A percentile compares a stretch with the other conserved stretches of the same genome.
Conservation (phyloP, 371 early-diverging fungal species). For the Syncephalastrum sp. region DNA sequence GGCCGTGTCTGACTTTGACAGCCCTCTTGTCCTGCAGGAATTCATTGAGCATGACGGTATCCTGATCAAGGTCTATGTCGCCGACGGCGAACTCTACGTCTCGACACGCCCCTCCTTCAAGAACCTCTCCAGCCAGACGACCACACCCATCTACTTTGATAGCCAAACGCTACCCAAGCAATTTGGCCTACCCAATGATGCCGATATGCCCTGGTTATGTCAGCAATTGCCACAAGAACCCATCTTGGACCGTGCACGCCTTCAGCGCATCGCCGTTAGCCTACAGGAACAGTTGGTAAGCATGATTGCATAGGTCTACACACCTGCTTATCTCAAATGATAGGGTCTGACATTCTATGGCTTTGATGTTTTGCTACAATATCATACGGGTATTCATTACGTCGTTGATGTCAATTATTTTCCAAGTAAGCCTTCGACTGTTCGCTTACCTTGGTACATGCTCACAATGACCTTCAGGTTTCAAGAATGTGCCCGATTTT, state of each 20-base stretch:
- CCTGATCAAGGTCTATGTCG: constrained; percentile 47
- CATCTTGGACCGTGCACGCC: constrained; percentile 21
- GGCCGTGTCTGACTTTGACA: constrained; percentile 16
- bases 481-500: constrained; percentile 20
- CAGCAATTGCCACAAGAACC: constrained; percentile 20
- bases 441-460: not conserved
- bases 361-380: constrained; percentile 46
- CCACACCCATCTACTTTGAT: constrained; percentile 24
- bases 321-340: too few relatives aligned
- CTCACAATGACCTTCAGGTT: constrained; percentile 9
- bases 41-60: constrained; percentile 52
- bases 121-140: constrained; percentile 5
- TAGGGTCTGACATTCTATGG: constrained; percentile 52
- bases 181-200: constrained; percentile 16
- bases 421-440: constrained; percentile 32
- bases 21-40: constrained; percentile 44
- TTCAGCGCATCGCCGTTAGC: constrained; percentile 34
- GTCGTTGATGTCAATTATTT: constrained; percentile 54
- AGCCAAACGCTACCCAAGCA: constrained; percentile 48
- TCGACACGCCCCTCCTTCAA: constrained; percentile 45
- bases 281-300: constrained; percentile 37
- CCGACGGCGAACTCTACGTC: constrained; percentile 36
- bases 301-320: not conserved
- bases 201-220: not conserved
- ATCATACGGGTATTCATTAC: constrained; percentile 31